Conservation (phyloP, 2,329 filamentous ascomycete genomes). For the Lachnellula willkommii region DNA sequence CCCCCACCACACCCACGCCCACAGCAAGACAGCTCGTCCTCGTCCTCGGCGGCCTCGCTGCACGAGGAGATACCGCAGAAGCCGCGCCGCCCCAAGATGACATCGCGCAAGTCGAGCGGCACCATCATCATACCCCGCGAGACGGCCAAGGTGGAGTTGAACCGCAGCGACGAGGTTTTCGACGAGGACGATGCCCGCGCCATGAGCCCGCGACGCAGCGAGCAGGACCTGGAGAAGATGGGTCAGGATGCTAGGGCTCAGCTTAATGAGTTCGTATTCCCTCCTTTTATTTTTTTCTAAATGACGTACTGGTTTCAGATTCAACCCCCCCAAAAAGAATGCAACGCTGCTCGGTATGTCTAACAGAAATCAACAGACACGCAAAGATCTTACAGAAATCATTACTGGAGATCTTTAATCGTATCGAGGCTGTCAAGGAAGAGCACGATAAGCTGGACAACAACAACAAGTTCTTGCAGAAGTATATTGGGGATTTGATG, state of each 20-base stretch:
- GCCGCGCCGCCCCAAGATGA: conserved; percentile 56
- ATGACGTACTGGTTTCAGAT: background rate
- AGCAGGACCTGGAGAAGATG: conserved; percentile 82
- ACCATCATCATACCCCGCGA: conserved; percentile 79
- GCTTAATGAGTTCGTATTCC: conserved; percentile 45
- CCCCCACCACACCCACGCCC: background rate
- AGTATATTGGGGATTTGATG: conserved; percentile 96
- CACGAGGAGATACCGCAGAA: conserved; percentile 9
- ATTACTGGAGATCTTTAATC: conserved; percentile 81
- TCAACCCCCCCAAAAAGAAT: background rate
- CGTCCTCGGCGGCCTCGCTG: conserved; percentile 13
- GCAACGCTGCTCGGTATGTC: background rate
- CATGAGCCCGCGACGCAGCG: conserved; percentile 90
- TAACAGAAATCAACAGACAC: conserved; percentile 53
- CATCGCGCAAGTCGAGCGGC: conserved; percentile 71
- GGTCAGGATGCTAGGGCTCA: conserved; percentile 73
- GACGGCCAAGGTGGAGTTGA: conserved; percentile 64
- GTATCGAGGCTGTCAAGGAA: conserved; percentile 87
- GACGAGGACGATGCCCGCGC: conserved; percentile 84
- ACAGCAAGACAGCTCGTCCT: conserved; percentile 10
- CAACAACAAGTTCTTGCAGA: conserved; percentile 95
- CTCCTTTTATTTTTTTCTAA: background rate
- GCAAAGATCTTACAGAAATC: conserved; percentile 85
- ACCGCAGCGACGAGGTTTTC: conserved; percentile 60
- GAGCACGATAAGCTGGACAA: conserved; percentile 96